A percentile compares a stretch with the other conserved stretches of the same genome.
phyloP scores from a whole-genome alignment of 345 rosid genomes.

The Corchorus olitorius region DNA sequence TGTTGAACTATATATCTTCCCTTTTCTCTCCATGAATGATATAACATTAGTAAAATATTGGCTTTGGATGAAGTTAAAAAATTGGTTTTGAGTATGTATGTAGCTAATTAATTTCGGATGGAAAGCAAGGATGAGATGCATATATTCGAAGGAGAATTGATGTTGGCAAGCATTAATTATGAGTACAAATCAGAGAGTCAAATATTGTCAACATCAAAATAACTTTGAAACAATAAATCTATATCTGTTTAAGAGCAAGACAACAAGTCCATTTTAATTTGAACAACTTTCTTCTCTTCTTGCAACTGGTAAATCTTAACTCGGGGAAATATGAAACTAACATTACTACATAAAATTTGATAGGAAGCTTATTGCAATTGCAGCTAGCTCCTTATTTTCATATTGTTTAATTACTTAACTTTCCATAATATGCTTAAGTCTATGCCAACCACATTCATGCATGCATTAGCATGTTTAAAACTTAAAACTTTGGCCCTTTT shows the following conservation, averaged over 20 bases:
- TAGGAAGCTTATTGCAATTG: neutral
- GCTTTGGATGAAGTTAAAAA: no score
- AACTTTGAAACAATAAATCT: no score
- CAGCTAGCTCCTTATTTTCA: neutral
- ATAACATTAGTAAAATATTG: no score
- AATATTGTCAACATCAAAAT: no score
- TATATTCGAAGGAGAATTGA: no score
- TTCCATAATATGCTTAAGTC: neutral
- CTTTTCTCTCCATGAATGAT: no score
- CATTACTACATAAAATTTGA: neutral
- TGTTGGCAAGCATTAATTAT: no score
- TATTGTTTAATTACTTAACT: neutral
- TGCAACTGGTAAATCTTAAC: neutral
- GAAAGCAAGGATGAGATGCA: no score
- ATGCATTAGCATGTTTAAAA: neutral
- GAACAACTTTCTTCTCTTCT: neutral
- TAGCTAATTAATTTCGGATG: no score
- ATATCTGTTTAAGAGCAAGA: neutral
- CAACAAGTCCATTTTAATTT: neutral
- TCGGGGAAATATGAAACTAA: neutral
- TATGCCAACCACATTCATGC: neutral
- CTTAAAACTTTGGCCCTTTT: neutral
- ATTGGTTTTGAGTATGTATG: no score
- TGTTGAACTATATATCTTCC: no score
- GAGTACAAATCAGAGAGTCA: no score